Conservation (phyloP, 306 rosid genomes). For the Cercis canadensis region DNA sequence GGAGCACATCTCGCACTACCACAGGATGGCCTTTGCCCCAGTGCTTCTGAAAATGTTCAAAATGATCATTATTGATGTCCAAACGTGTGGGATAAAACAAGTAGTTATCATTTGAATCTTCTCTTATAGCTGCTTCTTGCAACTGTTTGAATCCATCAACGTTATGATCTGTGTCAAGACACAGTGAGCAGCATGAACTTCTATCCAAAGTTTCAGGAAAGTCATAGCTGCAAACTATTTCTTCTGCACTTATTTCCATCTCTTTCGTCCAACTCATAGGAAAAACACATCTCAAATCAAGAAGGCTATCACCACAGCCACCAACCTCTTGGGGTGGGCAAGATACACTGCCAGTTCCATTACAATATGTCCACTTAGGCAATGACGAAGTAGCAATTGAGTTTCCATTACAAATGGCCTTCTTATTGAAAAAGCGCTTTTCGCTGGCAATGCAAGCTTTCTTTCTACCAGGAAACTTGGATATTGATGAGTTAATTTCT, state of each 20-base stretch:
- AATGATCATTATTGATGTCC: constrained; percentile 60
- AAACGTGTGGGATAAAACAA: constrained; percentile 69
- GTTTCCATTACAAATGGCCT: constrained; percentile 44
- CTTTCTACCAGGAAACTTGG: constrained; percentile 47
- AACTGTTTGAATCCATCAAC: constrained; percentile 51
- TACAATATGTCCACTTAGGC: constrained; percentile 50
- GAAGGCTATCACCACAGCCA: constrained; percentile 76
- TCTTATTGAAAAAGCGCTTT: constrained; percentile 45
- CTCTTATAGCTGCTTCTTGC: constrained; percentile 74
- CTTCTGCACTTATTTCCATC: constrained; percentile 90
- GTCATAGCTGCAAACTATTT: constrained; percentile 98
- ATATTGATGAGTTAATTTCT: constrained; percentile 39
- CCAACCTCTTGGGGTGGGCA: constrained; percentile 72
- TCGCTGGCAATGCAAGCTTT: constrained; percentile 43
- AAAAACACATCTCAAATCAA: constrained; percentile 77
- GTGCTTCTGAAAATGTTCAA: constrained; percentile 96
- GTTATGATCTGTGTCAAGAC: constrained; percentile 61
- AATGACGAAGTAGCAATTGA: constrained; percentile 48
- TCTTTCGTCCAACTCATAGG: constrained; percentile 80
- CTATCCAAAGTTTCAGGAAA: constrained; percentile 84
- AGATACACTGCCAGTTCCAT: constrained; percentile 48
- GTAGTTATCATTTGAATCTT: constrained; percentile 75
- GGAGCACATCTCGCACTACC: constrained; percentile 72
- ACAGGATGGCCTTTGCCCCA: constrained; percentile 98
- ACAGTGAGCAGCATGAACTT: constrained; percentile 70